These are phyloP conservation scores for Terana coerulea DNA, from an alignment of 768 basidiomycete genomes.

Conservation along the genomic window DNA sequence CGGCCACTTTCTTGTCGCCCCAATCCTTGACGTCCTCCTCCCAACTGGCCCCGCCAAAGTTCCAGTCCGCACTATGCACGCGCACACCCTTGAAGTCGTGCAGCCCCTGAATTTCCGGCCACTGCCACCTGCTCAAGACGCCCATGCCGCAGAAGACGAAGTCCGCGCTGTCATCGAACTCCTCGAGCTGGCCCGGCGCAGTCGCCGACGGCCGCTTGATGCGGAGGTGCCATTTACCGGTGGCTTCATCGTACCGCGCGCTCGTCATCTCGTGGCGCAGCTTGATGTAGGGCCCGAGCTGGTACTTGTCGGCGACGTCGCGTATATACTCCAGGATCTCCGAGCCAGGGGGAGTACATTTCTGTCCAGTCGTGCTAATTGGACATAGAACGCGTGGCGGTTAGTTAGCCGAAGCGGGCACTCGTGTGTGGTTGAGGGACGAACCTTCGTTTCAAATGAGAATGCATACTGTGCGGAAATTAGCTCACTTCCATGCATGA, in stretches of 20 bases:
- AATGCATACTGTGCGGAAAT: constrained; percentile 46
- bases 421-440: background rate
- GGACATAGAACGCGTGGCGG: no score
- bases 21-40: constrained; percentile 43
- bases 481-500: background rate
- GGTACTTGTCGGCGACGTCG: constrained; percentile 52
- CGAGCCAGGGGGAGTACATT: constrained; percentile 53
- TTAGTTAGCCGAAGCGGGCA: no score
- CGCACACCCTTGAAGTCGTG: constrained; percentile 52
- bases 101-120: constrained; percentile 63
- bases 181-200: constrained; percentile 11
- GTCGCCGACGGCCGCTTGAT: constrained; percentile 32
- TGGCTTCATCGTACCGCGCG: constrained; percentile 45
- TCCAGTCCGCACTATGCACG: constrained; percentile 64
- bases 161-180: constrained; percentile 53
- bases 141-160: constrained; percentile 53
- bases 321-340: constrained; percentile 57
- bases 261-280: constrained; percentile 50
- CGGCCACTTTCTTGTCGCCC: constrained; percentile 49
- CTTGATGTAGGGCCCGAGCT: constrained; percentile 49
- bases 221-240: constrained; percentile 55
- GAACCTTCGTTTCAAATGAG: constrained; percentile 44
- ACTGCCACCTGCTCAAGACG: constrained; percentile 52
- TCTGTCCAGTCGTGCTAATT: constrained; percentile 58
- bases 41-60: no score